Evolutionary conservation across 805 yeast species (phyloP), one percentile per base, ranked within the genome.

Genomic region (Ogataea chonburiensis): DNA sequence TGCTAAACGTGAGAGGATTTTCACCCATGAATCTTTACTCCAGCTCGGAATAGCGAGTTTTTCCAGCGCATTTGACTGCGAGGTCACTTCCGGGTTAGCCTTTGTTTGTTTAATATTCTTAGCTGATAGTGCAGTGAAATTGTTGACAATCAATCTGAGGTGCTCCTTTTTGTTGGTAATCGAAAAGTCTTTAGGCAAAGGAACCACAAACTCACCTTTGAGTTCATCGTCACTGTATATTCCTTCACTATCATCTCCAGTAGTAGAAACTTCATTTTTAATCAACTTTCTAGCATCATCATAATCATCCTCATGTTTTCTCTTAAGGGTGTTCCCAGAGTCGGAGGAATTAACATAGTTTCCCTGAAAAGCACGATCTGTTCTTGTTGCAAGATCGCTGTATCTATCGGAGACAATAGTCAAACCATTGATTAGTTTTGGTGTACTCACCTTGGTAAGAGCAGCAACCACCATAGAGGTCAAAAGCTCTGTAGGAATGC

Each of bases 1-100:
- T 0, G 93, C 85, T 28, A 88, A 61, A 54, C 98, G 68, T 1
- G 87, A 75, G 25, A 89, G 65, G 10, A 91, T 53, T 4, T 80
- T 66, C 10, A 86, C 63, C 96, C 96, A 88, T 2, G 91, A 77
- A 44, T 80, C 81, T 25, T 70, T 72, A 31, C 63, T 66, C 80
- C 80, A 75, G 16, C 63, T 57, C 8, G 67, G 58, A 19, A 73
- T 71, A 3, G 77, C 79, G 7, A 72, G 63, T 42, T 72, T 77
- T 7, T 79, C 72, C 70, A 91, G 73, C 34, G 47, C 40, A 12
- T 50, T 44, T 4, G 28, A 24, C 17, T 43, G 40, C 14, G 38
- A 31, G 9, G 28, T 11, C n/a, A 40, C 5, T 2, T 38, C 55
- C 15, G 44, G 50, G n/a, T 45, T 46, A 49, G 23, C 37, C 46